phyloP scores from a whole-genome alignment of 1,139 yeast genomes.

The Petasospora rhodanensis region DNA sequence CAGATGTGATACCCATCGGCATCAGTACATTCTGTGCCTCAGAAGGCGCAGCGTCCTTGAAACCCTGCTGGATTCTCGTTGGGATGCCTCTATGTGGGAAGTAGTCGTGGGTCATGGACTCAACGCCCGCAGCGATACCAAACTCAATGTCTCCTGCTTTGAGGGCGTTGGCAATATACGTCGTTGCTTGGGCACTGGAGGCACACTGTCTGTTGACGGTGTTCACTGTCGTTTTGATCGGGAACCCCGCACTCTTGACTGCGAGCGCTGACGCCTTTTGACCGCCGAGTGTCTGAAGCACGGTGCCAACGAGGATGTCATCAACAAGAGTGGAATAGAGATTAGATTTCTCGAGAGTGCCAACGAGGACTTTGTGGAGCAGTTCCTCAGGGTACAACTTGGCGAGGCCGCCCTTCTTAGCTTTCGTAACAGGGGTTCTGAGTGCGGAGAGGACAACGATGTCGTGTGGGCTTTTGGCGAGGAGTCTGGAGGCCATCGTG shows the following conservation, averaged over 20 bases:
- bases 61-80: constrained; percentile 77
- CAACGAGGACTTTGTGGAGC: constrained; percentile 30
- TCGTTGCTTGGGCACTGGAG: constrained; percentile 87
- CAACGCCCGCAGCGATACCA: constrained; percentile 96
- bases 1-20: constrained; percentile 97
- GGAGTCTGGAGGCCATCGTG: constrained; percentile 8
- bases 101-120: constrained; percentile 94
- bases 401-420: constrained; percentile 36
- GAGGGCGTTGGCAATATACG: constrained; percentile 86
- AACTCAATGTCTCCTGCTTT: constrained; percentile 85
- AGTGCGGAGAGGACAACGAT: constrained; percentile 36
- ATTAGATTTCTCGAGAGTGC: constrained; percentile 29
- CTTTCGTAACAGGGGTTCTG: constrained; percentile 36
- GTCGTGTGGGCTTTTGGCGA: constrained; percentile 31
- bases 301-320: constrained; percentile 33
- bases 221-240: constrained; percentile 35
- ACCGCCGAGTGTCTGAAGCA: constrained; percentile 33
- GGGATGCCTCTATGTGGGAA: constrained; percentile 69
- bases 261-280: constrained; percentile 34
- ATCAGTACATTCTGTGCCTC: constrained; percentile 89
- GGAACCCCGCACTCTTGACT: constrained; percentile 34
- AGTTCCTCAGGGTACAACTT: constrained; percentile 36
- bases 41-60: constrained; percentile 69
- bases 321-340: constrained; percentile 30
- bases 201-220: constrained; percentile 97